A percentile compares a stretch with the other conserved stretches of the same genome.
These are phyloP conservation scores for Parasarocladium wereldwijsianum DNA, from an alignment of 2,329 filamentous ascomycete genomes.

Conservation along the genomic window DNA sequence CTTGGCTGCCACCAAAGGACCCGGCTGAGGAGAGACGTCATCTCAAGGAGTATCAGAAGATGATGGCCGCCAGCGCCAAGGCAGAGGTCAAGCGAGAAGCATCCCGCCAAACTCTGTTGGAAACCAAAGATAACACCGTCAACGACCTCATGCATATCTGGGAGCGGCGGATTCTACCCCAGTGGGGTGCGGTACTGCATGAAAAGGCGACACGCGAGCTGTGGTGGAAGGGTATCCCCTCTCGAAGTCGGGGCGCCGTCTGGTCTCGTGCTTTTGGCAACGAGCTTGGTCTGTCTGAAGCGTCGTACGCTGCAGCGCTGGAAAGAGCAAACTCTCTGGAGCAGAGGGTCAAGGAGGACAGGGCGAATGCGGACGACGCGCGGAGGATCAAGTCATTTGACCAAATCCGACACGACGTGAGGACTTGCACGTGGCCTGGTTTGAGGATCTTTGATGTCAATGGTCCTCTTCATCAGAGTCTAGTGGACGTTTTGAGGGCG, in stretches of 20 bases:
- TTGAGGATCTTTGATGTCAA: conserved; percentile 55
- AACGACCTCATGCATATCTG: conserved; percentile 47
- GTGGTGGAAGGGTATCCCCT: conserved; percentile 70
- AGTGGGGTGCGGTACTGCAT: conserved; percentile 57
- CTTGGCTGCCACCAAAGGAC: conserved; percentile 76
- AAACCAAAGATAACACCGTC: conserved; percentile 37
- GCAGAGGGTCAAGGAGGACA: conserved; percentile 34
- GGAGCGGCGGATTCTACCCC: conserved; percentile 63
- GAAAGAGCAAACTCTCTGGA: conserved; percentile 50
- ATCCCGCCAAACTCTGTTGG: conserved; percentile 33
- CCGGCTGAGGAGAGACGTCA: conserved; percentile 85
- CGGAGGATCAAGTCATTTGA: conserved; percentile 45
- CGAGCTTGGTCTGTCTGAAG: conserved; percentile 49
- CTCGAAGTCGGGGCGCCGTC: conserved; percentile 51
- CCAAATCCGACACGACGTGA: conserved; percentile 48
- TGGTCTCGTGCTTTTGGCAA: conserved; percentile 64
- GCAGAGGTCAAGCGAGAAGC: conserved; percentile 45
- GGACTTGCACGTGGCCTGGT: conserved; percentile 52
- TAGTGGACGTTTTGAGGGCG: conserved; percentile 61
- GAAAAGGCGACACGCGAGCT: conserved; percentile 59
- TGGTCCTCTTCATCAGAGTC: conserved; percentile 50
- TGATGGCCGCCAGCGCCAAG: conserved; percentile 54
- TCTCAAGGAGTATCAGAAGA: conserved; percentile 69
- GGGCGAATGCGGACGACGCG: conserved; percentile 37
- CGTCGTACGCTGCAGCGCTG: conserved; percentile 58